Conservation (phyloP, 331 rosid species). For the Malus hybrid region DNA sequence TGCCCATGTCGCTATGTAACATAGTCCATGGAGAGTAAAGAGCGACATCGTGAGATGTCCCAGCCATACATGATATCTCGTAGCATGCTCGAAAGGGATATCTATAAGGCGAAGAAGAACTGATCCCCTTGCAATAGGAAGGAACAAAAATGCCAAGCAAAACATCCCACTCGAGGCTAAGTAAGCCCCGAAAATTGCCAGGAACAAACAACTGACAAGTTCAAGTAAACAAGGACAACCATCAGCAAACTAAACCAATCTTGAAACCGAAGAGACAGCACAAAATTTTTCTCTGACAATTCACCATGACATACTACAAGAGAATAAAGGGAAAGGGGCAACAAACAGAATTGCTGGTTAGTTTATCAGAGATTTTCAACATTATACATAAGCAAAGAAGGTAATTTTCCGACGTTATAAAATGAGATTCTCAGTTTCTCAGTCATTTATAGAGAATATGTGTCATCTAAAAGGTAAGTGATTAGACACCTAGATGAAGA, state of each 20-base stretch:
- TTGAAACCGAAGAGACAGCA: neutral
- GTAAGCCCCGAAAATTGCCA: constrained; percentile 47
- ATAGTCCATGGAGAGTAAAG: constrained; percentile 77
- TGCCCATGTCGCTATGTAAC: constrained; percentile 47
- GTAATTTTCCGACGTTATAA: too few relatives aligned
- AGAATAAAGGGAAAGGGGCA: too few relatives aligned
- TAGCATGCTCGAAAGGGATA: constrained; percentile 89
- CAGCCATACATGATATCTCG: constrained; percentile 89
- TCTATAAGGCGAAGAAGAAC: constrained; percentile 72
- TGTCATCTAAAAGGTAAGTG: too few relatives aligned
- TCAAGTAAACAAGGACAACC: neutral
- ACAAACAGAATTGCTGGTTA: too few relatives aligned
- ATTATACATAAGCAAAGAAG: too few relatives aligned
- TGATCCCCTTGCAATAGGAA: constrained; percentile 88
- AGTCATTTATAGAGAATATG: too few relatives aligned
- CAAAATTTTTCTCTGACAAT: neutral
- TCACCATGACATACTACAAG: too few relatives aligned
- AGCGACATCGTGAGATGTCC: constrained; percentile 89
- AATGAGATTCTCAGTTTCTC: too few relatives aligned
- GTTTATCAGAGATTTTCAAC: too few relatives aligned
- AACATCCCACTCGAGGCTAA: constrained; percentile 53
- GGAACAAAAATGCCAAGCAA: constrained; percentile 72
- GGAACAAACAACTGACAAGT: constrained; percentile 40
- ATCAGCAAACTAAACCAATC: constrained; percentile 6
- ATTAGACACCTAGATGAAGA: too few relatives aligned